Percentiles rank a stretch among this genome's conserved stretches.
Evolutionary conservation across 257 asterid species (phyloP).

Genomic region (Primulina tabacum): DNA sequence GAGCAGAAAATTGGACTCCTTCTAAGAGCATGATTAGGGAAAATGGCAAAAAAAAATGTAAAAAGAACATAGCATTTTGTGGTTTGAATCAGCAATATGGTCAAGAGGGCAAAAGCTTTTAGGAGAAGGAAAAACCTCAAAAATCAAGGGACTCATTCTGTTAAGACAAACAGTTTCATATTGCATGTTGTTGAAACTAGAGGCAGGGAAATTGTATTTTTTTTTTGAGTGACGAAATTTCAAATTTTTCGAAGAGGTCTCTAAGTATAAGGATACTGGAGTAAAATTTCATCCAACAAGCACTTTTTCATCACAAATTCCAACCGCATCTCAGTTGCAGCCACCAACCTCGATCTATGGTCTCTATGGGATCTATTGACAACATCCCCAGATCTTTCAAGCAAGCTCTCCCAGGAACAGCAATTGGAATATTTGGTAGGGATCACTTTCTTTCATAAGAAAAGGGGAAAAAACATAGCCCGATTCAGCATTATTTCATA

Average conservation of each 20-base stretch:
- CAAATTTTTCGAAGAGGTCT: background rate
- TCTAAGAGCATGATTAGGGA: background rate
- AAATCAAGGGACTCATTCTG: background rate
- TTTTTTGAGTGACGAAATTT: background rate
- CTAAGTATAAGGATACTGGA: conserved; percentile 79
- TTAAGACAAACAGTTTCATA: conserved; percentile 2
- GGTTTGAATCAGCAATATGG: conserved; percentile 1
- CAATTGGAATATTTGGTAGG: conserved; percentile 50
- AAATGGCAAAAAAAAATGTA: background rate
- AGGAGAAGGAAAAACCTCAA: conserved; percentile 8
- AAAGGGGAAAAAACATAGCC: conserved; percentile 31
- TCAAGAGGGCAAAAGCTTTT: background rate
- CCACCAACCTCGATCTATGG: conserved; percentile 43
- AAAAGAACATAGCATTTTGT: background rate
- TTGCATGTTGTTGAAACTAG: conserved; percentile 18
- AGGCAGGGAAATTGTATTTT: background rate
- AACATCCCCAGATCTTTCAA: conserved; percentile 50
- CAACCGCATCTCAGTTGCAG: conserved; percentile 74
- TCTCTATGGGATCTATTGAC: conserved; percentile 31
- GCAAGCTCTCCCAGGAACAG: conserved; percentile 81
- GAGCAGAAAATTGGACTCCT: conserved; percentile 11
- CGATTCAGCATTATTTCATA: conserved; percentile 28
- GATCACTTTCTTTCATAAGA: conserved; percentile 28
- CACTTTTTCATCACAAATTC: conserved; percentile 85
- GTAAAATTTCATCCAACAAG: conserved; percentile 74